Percentiles rank a stretch among this genome's conserved stretches.
phyloP scores from a whole-genome alignment of 768 basidiomycete genomes.

The Suillus decipiens region DNA sequence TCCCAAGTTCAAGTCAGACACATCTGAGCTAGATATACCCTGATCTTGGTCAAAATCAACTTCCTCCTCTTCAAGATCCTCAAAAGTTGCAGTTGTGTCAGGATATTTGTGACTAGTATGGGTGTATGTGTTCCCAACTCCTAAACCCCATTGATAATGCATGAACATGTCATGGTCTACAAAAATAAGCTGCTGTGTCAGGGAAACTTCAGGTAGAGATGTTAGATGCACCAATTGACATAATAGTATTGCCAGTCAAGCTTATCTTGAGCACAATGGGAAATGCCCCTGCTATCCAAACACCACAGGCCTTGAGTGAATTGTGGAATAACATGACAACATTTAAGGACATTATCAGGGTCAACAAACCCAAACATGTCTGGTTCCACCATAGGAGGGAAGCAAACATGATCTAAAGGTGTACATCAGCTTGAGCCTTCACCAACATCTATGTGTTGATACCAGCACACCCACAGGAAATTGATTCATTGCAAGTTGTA shows the following conservation, averaged over 20 bases:
- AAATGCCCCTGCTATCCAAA: constrained; percentile 5
- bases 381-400: constrained; percentile 1
- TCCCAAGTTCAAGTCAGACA: not conserved
- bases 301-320: constrained; percentile 7
- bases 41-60: not conserved
- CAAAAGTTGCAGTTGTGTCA: not conserved
- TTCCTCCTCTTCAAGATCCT: not conserved
- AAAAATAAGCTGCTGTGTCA: constrained; percentile 1
- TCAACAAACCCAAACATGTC: constrained; percentile 15
- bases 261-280: constrained; percentile 6
- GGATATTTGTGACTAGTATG: constrained; percentile 1
- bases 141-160: constrained; percentile 14
- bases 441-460: not conserved
- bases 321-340: constrained; percentile 14
- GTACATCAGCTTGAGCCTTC: not conserved
- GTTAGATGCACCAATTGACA: constrained; percentile 9
- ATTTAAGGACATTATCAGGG: constrained; percentile 8
- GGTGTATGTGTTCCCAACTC: not conserved
- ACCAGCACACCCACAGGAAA: constrained; percentile 18
- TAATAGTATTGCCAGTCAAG: constrained; percentile 13
- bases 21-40: not conserved
- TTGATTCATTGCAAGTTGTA: constrained; percentile 2
- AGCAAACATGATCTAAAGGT: not conserved
- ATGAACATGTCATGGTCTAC: constrained; percentile 11
- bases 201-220: too few species aligned